phyloP scores from a whole-genome alignment of 495 filamentous ascomycete species.

The Xylaria cubensis region DNA sequence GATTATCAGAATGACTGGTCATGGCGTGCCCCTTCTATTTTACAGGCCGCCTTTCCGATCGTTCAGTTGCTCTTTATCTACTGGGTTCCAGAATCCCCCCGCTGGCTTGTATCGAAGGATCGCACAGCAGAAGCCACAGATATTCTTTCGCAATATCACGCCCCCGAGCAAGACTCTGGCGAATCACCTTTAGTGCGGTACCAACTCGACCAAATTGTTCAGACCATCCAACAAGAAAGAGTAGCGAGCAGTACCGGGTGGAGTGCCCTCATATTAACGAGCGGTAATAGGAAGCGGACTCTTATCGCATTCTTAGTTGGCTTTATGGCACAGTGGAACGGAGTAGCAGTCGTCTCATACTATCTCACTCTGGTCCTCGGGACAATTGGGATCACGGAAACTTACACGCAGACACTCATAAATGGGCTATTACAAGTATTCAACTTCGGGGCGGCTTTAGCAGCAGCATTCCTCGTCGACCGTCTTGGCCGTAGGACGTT shows the following conservation, averaged over 20 bases:
- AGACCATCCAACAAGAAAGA: conserved; percentile 34
- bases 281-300: conserved; percentile 35
- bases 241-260: conserved; percentile 30
- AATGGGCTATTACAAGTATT: conserved; percentile 50
- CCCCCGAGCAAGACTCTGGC: conserved; percentile 16
- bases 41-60: conserved; percentile 49
- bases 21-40: conserved; percentile 38
- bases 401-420: conserved; percentile 47
- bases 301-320: conserved; percentile 38
- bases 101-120: conserved; percentile 41
- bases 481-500: conserved; percentile 54
- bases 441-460: conserved; percentile 45
- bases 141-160: conserved; percentile 34
- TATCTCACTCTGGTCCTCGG: conserved; percentile 45
- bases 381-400: conserved; percentile 47
- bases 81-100: conserved; percentile 45
- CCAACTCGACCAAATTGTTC: conserved; percentile 36
- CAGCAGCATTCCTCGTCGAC: conserved; percentile 51
- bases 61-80: conserved; percentile 57
- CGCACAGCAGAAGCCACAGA: conserved; percentile 21
- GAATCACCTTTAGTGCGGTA: conserved; percentile 32
- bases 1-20: conserved; percentile 52
- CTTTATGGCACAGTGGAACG: conserved; percentile 45
- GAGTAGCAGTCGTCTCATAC: conserved; percentile 43
- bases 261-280: conserved; percentile 31